These are phyloP conservation scores for Xylariales sp. DNA, from an alignment of 2,329 filamentous ascomycete genomes.

Conservation along the genomic window DNA sequence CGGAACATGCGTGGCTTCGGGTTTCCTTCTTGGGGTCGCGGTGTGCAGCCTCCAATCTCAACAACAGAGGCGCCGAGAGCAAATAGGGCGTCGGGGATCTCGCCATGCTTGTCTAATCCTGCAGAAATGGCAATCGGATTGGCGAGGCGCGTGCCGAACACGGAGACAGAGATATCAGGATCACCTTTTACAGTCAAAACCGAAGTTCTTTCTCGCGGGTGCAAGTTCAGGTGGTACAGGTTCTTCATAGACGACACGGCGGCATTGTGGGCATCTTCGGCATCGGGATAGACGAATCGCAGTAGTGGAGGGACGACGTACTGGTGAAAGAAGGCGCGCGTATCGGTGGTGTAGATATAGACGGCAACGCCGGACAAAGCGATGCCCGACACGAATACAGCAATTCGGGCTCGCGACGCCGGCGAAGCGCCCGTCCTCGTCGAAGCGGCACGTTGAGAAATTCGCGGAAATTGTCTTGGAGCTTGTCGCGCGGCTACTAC, in stretches of 20 bases:
- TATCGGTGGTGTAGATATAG: conserved; percentile 80
- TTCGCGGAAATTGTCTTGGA: conserved; percentile 37
- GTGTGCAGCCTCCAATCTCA: conserved; percentile 91
- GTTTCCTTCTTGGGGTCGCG: conserved; percentile 88
- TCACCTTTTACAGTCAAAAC: conserved; percentile 50
- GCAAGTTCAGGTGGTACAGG: conserved; percentile 78
- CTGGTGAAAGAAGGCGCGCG: conserved; percentile 75
- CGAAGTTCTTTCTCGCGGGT: conserved; percentile 80
- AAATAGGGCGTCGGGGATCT: conserved; percentile 86
- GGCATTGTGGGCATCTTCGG: conserved; percentile 91
- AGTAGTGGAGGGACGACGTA: conserved; percentile 75
- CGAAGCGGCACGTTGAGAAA: conserved; percentile 39
- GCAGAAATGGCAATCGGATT: conserved; percentile 97
- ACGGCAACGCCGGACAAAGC: conserved; percentile 58
- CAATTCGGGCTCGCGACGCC: conserved; percentile 37
- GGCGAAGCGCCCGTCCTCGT: conserved; percentile 26
- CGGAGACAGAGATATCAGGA: conserved; percentile 57
- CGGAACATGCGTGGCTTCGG: conserved; percentile 89
- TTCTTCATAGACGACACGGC: conserved; percentile 77
- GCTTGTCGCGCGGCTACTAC: conserved; percentile 36
- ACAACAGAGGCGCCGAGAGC: conserved; percentile 87
- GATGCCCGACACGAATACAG: conserved; percentile 56
- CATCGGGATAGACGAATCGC: conserved; percentile 75
- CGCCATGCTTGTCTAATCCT: conserved; percentile 93
- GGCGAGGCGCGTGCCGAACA: conserved; percentile 80